Conservation (phyloP, 1,284 basidiomycete species). For the Boletus austroedulis region DNA sequence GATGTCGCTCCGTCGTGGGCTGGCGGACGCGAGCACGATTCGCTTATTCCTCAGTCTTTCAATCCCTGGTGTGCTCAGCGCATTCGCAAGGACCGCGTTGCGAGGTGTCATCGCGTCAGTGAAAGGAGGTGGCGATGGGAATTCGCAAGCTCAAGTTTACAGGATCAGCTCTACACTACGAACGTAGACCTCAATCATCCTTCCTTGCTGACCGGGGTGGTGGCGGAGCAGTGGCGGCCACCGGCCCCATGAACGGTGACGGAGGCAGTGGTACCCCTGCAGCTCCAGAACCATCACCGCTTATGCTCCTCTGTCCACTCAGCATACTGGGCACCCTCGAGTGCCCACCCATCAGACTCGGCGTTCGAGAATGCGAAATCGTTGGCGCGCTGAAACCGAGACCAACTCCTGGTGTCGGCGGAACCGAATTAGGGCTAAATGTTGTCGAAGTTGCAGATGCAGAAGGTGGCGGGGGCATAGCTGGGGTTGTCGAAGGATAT, state of each 20-base stretch:
- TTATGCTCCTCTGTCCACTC: slow-evolving; percentile 13
- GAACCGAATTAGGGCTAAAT: slow-evolving; percentile 24
- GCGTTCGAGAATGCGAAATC: slow-evolving; percentile 24
- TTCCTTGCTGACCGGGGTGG: slow-evolving; percentile 39
- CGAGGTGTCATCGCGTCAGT: slow-evolving; percentile 18
- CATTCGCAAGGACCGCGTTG: slow-evolving; percentile 59
- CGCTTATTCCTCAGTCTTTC: slow-evolving; percentile 71
- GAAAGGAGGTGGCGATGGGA: neutral
- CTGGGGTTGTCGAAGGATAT: slow-evolving; percentile 22
- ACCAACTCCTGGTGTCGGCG: slow-evolving; percentile 32
- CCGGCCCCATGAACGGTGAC: slow-evolving; percentile 24
- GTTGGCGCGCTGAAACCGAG: slow-evolving; percentile 37
- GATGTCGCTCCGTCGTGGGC: slow-evolving; percentile 83
- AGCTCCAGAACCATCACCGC: slow-evolving; percentile 16
- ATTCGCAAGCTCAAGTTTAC: neutral
- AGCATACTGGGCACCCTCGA: slow-evolving; percentile 7
- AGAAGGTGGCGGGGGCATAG: neutral
- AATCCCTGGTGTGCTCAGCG: slow-evolving; percentile 68
- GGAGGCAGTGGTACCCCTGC: slow-evolving; percentile 15
- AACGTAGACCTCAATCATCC: slow-evolving; percentile 38
- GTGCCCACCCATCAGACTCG: slow-evolving; percentile 5
- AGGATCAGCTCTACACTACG: slow-evolving; percentile 6
- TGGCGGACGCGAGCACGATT: slow-evolving; percentile 82
- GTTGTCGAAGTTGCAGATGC: neutral
- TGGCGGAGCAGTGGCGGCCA: slow-evolving; percentile 17